These are phyloP conservation scores for Suillus tomentosus DNA, from an alignment of 768 basidiomycete genomes.

Conservation along the genomic window DNA sequence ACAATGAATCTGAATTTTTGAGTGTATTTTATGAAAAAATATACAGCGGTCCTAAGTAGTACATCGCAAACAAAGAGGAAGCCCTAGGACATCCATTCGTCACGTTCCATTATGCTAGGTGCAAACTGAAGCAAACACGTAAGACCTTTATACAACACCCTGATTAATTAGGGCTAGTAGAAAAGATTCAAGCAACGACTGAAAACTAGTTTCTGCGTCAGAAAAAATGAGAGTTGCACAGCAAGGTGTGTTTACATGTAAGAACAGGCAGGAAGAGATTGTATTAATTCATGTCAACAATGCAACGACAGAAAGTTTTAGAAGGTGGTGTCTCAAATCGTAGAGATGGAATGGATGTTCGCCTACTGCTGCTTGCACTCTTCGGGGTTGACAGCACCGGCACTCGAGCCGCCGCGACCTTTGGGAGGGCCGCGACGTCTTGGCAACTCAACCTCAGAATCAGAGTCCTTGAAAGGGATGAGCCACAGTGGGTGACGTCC, in stretches of 20 bases:
- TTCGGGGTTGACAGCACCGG: constrained; percentile 58
- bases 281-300: constrained; percentile 10
- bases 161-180: constrained; percentile 4
- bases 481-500: constrained; percentile 17
- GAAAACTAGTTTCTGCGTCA: background rate
- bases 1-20: background rate
- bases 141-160: constrained; percentile 4
- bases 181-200: constrained; percentile 4
- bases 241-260: constrained; percentile 8
- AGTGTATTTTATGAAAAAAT: constrained; percentile 2
- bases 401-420: constrained; percentile 47
- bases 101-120: constrained; percentile 7
- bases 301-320: constrained; percentile 7
- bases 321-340: background rate
- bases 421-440: constrained; percentile 62
- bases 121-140: constrained; percentile 1
- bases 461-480: constrained; percentile 53
- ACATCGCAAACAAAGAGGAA: constrained; percentile 6
- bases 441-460: constrained; percentile 66
- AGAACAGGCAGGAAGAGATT: background rate
- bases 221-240: constrained; percentile 9
- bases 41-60: constrained; percentile 4
- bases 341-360: background rate
- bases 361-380: constrained; percentile 91
- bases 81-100: constrained; percentile 1